phyloP scores from a whole-genome alignment of 176 grass and related monocot genomes.

The Tillandsia fasciculata region DNA sequence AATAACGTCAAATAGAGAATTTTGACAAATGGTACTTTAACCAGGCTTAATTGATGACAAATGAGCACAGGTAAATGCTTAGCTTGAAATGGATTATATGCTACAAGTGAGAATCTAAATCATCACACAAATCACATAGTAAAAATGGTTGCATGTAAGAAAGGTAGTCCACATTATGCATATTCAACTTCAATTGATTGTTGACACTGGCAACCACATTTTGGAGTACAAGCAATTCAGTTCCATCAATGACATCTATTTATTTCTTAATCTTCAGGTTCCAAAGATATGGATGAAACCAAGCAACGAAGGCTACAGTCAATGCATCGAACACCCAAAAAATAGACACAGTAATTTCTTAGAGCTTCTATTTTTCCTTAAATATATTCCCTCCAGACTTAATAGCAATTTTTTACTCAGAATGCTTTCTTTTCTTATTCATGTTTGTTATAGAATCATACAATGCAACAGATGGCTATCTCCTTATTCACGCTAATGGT shows the following conservation, averaged over 20 bases:
- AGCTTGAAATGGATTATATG: no score
- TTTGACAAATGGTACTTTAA: no score
- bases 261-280: constrained; percentile 25
- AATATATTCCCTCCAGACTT: background rate
- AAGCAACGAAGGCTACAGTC: constrained; percentile 28
- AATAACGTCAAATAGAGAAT: no score
- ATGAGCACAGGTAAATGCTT: no score
- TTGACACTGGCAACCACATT: background rate
- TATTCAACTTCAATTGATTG: no score
- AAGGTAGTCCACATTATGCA: no score
- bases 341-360: constrained; percentile 30
- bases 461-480: constrained; percentile 42
- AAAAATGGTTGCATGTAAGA: no score
- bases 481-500: constrained; percentile 59
- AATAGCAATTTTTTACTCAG: background rate
- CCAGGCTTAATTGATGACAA: no score
- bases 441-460: constrained; percentile 19
- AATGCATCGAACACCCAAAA: constrained; percentile 46
- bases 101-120: no score
- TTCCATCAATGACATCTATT: background rate
- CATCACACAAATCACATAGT: no score
- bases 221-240: background rate
- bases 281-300: constrained; percentile 48
- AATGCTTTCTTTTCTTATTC: constrained; percentile 2
- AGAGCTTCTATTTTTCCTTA: background rate